These are phyloP conservation scores for Begonia masoniana DNA, from an alignment of 306 rosid genomes.

Conservation along the genomic window DNA sequence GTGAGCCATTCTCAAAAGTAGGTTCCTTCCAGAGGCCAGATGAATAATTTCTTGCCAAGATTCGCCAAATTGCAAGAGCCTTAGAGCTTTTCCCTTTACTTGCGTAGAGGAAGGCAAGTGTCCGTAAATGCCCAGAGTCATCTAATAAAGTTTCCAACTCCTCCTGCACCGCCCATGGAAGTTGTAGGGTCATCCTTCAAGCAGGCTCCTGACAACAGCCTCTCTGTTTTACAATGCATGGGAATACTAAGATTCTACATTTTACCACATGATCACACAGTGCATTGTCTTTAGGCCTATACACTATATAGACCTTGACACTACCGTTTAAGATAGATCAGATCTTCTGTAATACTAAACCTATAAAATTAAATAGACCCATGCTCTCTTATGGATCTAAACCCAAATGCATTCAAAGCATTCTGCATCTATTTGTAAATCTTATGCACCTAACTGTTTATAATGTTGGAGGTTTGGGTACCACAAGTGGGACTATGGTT, in stretches of 20 bases:
- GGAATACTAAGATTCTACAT: conserved; percentile 31
- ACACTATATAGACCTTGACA: conserved; percentile 1
- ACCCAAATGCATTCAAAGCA: no score
- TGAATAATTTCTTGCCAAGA: conserved; percentile 73
- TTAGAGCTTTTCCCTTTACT: conserved; percentile 90
- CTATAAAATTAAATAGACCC: no score
- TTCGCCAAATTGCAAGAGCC: conserved; percentile 83
- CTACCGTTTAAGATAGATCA: not conserved
- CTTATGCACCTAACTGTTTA: no score
- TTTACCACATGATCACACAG: conserved; percentile 19
- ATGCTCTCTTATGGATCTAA: no score
- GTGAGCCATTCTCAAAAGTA: conserved; percentile 23
- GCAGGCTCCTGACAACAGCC: conserved; percentile 27
- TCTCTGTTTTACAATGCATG: conserved; percentile 37
- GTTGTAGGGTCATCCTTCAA: conserved; percentile 37
- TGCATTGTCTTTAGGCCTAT: conserved; percentile 24
- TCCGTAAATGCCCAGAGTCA: conserved; percentile 78
- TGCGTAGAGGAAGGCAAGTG: conserved; percentile 90
- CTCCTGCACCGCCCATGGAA: conserved; percentile 68
- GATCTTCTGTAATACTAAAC: no score
- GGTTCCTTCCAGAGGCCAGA: conserved; percentile 75
- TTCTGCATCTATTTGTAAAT: no score
- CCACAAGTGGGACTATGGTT: no score
- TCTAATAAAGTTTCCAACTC: conserved; percentile 88
- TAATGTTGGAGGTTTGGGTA: no score